These are phyloP conservation scores for Jackrogersella minutella DNA, from an alignment of 495 filamentous ascomycete genomes.

Conservation along the genomic window DNA sequence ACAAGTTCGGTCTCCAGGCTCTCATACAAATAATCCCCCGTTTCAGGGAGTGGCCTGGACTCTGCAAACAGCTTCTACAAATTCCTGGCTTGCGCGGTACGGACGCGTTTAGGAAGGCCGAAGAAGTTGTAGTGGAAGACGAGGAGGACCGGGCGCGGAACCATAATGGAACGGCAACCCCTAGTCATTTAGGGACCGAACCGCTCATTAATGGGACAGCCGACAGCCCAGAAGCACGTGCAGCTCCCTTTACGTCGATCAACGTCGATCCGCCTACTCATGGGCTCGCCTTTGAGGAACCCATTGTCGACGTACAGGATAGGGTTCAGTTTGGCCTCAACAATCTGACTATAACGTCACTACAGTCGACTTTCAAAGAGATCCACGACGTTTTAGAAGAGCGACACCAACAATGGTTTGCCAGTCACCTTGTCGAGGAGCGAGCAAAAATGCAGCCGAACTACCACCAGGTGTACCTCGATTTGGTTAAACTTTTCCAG, in stretches of 20 bases:
- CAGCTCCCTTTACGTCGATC: conserved; percentile 74
- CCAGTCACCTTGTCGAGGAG: conserved; percentile 92
- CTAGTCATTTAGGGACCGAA: conserved; percentile 29
- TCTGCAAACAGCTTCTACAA: conserved; percentile 81
- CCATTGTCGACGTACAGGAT: conserved; percentile 83
- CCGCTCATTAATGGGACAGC: conserved; percentile 70
- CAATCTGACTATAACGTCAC: conserved; percentile 89
- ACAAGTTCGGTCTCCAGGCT: conserved; percentile 97
- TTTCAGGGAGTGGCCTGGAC: conserved; percentile 90
- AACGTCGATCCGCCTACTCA: conserved; percentile 72
- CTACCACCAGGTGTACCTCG: conserved; percentile 90
- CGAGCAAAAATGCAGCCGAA: conserved; percentile 97
- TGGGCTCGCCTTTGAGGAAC: conserved; percentile 74
- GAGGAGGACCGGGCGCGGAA: conserved; percentile 57
- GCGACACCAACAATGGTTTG: conserved; percentile 94
- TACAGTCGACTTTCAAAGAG: conserved; percentile 80
- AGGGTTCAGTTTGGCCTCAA: conserved; percentile 96
- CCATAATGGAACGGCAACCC: conserved; percentile 53
- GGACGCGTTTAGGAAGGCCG: conserved; percentile 80
- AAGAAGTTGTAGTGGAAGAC: conserved; percentile 77
- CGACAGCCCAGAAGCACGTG: conserved; percentile 63
- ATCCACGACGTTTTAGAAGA: conserved; percentile 79
- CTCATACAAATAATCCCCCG: conserved; percentile 84
- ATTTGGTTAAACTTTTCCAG: conserved; percentile 83
- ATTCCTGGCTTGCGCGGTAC: conserved; percentile 84